Evolutionary conservation across 192 early-diverging fungal species (phyloP).

Genomic region (Linnemannia exigua): DNA sequence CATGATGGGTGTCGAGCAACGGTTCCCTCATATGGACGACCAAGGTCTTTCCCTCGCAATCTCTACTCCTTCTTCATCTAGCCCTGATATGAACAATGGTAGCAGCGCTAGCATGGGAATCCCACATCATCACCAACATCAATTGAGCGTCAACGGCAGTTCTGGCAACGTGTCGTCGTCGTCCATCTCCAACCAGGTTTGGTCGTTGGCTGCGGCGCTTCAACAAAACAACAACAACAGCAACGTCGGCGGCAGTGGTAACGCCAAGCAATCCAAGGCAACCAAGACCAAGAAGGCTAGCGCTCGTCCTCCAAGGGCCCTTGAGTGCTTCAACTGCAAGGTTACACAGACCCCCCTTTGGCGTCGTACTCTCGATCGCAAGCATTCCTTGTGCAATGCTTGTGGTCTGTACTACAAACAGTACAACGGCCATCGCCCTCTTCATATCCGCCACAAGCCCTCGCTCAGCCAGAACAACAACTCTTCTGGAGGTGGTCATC

Average conservation of each 20-base stretch:
- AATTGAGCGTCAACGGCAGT: not conserved
- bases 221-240: slow-evolving; percentile 31
- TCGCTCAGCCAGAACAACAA: slow-evolving; percentile 37
- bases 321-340: slow-evolving; percentile 83
- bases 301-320: slow-evolving; percentile 60
- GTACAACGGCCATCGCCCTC: slow-evolving; percentile 70
- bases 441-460: slow-evolving; percentile 70
- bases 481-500: not conserved
- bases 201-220: slow-evolving; percentile 44
- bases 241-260: not conserved
- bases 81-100: slow-evolving; percentile 24
- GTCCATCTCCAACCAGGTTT: slow-evolving; percentile 19
- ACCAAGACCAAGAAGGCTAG: slow-evolving; percentile 58
- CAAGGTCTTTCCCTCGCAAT: slow-evolving; percentile 10
- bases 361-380: slow-evolving; percentile 81
- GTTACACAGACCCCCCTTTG: slow-evolving; percentile 84
- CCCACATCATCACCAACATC: slow-evolving; percentile 10
- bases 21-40: slow-evolving; percentile 25
- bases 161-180: slow-evolving; percentile 6
- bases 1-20: slow-evolving; percentile 18
- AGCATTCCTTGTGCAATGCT: slow-evolving; percentile 88
- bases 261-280: slow-evolving; percentile 36
- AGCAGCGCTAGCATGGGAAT: slow-evolving; percentile 1
- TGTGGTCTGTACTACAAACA: slow-evolving; percentile 81
- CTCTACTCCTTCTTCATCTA: not conserved